Percentiles rank a stretch among this genome's conserved stretches.
Conservation (phyloP, 2,329 filamentous ascomycete species). For the Neonectria ditissima region DNA sequence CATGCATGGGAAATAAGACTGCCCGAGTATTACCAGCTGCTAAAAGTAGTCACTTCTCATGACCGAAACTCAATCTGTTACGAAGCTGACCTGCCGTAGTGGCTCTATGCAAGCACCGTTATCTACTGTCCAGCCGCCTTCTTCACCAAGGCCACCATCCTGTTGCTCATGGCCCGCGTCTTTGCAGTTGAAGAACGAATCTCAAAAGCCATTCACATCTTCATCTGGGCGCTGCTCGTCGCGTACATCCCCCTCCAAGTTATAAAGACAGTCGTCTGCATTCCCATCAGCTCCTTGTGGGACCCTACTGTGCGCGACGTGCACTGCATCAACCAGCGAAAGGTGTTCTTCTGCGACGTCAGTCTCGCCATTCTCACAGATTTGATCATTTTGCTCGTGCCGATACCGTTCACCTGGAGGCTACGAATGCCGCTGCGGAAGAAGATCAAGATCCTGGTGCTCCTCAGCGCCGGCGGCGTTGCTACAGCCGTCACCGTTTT, state of each 20-base stretch:
- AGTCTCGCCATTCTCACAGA: constrained; percentile 35
- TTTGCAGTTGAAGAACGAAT: constrained; percentile 34
- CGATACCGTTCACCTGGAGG: constrained; percentile 35
- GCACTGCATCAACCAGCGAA: constrained; percentile 52
- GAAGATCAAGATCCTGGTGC: constrained; percentile 37
- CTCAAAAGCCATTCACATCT: constrained; percentile 31
- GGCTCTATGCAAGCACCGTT: constrained; percentile 39
- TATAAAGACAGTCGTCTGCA: constrained; percentile 56
- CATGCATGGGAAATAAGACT: constrained; percentile 37
- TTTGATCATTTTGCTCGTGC: constrained; percentile 33
- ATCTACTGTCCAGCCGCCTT: constrained; percentile 37
- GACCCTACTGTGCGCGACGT: constrained; percentile 35
- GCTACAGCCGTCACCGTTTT: constrained; percentile 37
- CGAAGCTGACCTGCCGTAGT: constrained; percentile 12
- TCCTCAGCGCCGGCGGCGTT: constrained; percentile 37
- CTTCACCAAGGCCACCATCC: constrained; percentile 40
- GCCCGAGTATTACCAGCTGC: constrained; percentile 35
- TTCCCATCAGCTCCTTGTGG: constrained; percentile 57
- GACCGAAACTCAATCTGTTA: constrained; percentile 15
- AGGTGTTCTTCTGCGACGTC: constrained; percentile 38
- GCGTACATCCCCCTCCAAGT: constrained; percentile 40
- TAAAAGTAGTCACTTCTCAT: constrained; percentile 26
- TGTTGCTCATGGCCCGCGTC: constrained; percentile 39
- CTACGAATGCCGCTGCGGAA: constrained; percentile 33
- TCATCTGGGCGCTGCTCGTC: constrained; percentile 33